Conservation (phyloP, 495 filamentous ascomycete genomes). For the Podospora appendiculata region DNA sequence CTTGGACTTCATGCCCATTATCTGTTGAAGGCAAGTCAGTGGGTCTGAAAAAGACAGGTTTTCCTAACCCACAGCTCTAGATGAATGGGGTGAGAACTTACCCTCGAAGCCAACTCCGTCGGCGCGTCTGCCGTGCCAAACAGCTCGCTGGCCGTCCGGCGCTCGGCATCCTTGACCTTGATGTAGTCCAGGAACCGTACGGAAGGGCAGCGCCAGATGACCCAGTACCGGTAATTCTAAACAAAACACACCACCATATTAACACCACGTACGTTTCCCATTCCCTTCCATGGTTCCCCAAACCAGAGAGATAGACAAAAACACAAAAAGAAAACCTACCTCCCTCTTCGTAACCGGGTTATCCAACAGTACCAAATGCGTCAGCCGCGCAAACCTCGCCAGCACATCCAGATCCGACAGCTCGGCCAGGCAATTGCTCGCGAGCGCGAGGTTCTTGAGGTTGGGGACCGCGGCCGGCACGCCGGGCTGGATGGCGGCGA, state of each 20-base stretch:
- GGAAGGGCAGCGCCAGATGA: slow-evolving; percentile 76
- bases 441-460: slow-evolving; percentile 69
- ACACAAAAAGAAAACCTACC: slow-evolving; percentile 58
- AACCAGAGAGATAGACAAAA: not conserved
- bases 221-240: slow-evolving; percentile 87
- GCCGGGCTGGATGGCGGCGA: slow-evolving; percentile 68
- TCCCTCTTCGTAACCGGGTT: slow-evolving; percentile 91
- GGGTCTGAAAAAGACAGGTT: too few relatives aligned
- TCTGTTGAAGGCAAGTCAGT: slow-evolving; percentile 35
- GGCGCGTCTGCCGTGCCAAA: slow-evolving; percentile 75
- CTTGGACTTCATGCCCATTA: slow-evolving; percentile 80
- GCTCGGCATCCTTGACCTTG: slow-evolving; percentile 83
- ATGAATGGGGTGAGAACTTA: too few relatives aligned
- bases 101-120: slow-evolving; percentile 64
- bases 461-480: slow-evolving; percentile 69
- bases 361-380: slow-evolving; percentile 72
- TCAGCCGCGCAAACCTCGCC: slow-evolving; percentile 56
- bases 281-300: too few relatives aligned
- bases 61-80: too few relatives aligned
- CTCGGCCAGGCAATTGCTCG: slow-evolving; percentile 67
- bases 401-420: slow-evolving; percentile 85
- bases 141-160: slow-evolving; percentile 62
- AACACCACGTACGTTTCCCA: not conserved
- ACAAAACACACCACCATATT: not conserved
- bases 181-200: slow-evolving; percentile 91